Evolutionary conservation across 441 rosid genomes (phyloP), one percentile per base, ranked within the genome.

Genomic region (Populus tomentosa): DNA sequence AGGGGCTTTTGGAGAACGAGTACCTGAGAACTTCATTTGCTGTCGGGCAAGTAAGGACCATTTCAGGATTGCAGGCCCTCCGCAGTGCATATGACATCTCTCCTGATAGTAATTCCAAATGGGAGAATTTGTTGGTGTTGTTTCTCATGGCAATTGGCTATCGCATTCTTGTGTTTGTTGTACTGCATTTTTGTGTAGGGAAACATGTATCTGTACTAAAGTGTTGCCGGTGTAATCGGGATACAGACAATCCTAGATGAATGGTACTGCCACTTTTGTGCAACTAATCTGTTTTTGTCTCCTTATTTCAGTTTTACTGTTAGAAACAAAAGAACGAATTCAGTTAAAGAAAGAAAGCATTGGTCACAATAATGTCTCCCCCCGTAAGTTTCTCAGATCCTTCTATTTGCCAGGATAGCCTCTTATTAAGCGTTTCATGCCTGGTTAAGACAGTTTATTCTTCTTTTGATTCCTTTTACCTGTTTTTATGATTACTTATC

Each of bases 1-100:
- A 96, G 98, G 99, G 98, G 46, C 89, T 94, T 77, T 71, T 96
- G 86, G 99, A 94, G 88, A 96, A 96, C 24, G 99, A 96, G 87
- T 96, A 91, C 82, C 87, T 96, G 0, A 93, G 90, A 59, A 87
- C 94, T 64, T 86, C 93, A 24, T 94, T 87, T 77, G 98, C 98
- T 0, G 97, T 97, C 6, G 99, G 99, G 75, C 93, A 93, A 84
- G 97, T 94, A 63, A 89, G 98, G 83, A 91, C 94, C 53, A 94
- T 96, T 78, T 87, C 98, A 0, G 99, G 99, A 33, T 80, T 84
- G 70, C 91, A 96, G 82, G 98, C 99, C 0, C 87, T 96, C 50
- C 85, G 79, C 53, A 89, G 88, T 42, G 83, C 92, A 30, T 94
- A 96, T 38, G 90, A 92, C 82, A 94, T 96, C 72, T 96, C 99